phyloP scores from a whole-genome alignment of 768 basidiomycete species.

The Phanerodontia chrysosporium region DNA sequence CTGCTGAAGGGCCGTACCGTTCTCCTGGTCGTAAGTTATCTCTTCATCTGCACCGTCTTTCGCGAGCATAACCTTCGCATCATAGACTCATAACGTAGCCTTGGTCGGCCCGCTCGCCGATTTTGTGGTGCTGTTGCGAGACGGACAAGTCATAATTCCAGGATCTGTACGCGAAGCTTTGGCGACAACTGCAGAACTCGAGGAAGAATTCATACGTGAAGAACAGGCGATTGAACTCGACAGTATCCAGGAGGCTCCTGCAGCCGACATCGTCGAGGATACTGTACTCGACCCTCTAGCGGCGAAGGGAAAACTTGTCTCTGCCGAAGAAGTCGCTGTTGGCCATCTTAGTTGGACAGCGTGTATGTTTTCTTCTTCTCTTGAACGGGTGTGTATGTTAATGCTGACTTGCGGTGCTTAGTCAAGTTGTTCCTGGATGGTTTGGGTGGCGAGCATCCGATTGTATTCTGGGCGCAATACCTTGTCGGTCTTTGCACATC shows the following conservation, averaged over 20 bases:
- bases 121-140: conserved; percentile 50
- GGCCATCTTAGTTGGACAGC: conserved; percentile 33
- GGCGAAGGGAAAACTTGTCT: conserved; percentile 28
- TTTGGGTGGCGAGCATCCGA: conserved; percentile 22
- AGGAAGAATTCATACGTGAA: conserved; percentile 21
- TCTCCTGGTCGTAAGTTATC: conserved; percentile 39
- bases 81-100: conserved; percentile 45
- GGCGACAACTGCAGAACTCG: conserved; percentile 32
- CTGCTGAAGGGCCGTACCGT: conserved; percentile 47
- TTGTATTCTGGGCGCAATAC: conserved; percentile 28
- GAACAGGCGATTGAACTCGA: conserved; percentile 18
- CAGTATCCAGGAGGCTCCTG: conserved; percentile 10
- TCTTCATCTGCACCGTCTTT: not conserved
- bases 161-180: conserved; percentile 46
- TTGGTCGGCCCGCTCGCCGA: conserved; percentile 49
- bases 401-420: conserved; percentile 10
- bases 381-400: no score
- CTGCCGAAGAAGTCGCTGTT: conserved; percentile 33
- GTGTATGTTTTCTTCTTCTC: conserved; percentile 25
- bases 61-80: not conserved
- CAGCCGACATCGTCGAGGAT: conserved; percentile 14
- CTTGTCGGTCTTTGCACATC: conserved; percentile 10
- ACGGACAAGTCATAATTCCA: conserved; percentile 46
- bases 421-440: conserved; percentile 28
- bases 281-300: not conserved